Evolutionary conservation across 2,329 filamentous ascomycete genomes (phyloP), one percentile per base, ranked within the genome.

Genomic region (Botrytis paeoniae): DNA sequence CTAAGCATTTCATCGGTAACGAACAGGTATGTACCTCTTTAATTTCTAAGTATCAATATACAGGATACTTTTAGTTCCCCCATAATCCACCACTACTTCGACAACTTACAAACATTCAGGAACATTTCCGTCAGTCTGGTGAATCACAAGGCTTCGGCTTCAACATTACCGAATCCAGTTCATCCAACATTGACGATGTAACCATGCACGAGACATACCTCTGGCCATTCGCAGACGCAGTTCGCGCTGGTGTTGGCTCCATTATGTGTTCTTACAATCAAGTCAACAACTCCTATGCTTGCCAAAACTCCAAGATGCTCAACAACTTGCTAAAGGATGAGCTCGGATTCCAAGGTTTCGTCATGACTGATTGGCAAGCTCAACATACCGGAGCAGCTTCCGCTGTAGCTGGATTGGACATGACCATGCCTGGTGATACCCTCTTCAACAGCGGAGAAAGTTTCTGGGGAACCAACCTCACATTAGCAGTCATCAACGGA

Each of bases 361-460:
- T 95, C 73, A 89, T 93, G 88, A 89, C 87, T n/a, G 93, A 97
- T 81, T 96, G 93, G 92, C 85, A 88, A 76, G 93, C 92, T 68
- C 70, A 72, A 48, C 70, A 72, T 22, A 60, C 39, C 29, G 70
- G 70, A 60, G 70, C 62, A 16, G 48, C 62, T n/a, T 68, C 62
- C 7, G 70, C 70, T 9, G 62, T 60, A 39, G 70, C 70, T 51
- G 70, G 70, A 60, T 48, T 72, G 37, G 94, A 97, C 81, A 94
- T 96, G 92, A 87, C 87, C n/a, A 96, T 96, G 93, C 92, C 92
- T 1, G 93, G 93, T 71, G 95, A 98, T 80, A 92, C 92, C 1
- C 76, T 83, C 32, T 97, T 98, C 83, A 89, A 92, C 81, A 89
- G 87, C 6, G 92, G 92, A 10, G 82, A 83, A 69, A 78, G 74